A percentile compares a stretch with the other conserved stretches of the same genome.
Evolutionary conservation across 495 filamentous ascomycete genomes (phyloP).

Genomic region (Neurospora tetrasperma): DNA sequence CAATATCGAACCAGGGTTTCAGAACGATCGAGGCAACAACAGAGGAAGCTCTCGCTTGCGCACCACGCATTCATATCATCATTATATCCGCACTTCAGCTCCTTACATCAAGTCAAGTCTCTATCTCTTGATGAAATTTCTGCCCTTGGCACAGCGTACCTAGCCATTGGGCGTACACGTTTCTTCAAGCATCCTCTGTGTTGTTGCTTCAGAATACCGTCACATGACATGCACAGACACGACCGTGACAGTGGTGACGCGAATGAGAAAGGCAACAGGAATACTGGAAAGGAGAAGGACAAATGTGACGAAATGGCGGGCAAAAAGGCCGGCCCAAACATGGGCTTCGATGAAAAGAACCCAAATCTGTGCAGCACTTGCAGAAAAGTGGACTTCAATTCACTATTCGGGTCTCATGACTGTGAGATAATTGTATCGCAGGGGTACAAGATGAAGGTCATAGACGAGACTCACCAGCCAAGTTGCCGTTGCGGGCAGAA

Average conservation of each 20-base stretch:
- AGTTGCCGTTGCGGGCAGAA: too few relatives aligned
- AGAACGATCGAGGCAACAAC: background rate
- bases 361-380: background rate
- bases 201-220: background rate
- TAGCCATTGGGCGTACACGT: background rate
- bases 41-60: background rate
- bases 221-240: background rate
- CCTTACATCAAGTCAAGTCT: too few relatives aligned
- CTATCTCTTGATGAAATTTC: background rate
- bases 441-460: too few relatives aligned
- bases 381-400: background rate
- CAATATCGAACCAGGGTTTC: background rate
- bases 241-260: background rate
- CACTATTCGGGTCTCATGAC: background rate
- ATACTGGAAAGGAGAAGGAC: too few relatives aligned
- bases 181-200: background rate
- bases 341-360: background rate
- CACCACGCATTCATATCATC: rapidly evolving
- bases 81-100: background rate
- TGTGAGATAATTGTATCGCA: too few relatives aligned
- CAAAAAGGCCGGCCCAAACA: background rate
- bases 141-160: background rate
- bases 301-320: background rate
- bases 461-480: too few relatives aligned
- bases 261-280: background rate